Evolutionary conservation across 495 filamentous ascomycete genomes (phyloP).

Genomic region (Aspergillus indologenus): DNA sequence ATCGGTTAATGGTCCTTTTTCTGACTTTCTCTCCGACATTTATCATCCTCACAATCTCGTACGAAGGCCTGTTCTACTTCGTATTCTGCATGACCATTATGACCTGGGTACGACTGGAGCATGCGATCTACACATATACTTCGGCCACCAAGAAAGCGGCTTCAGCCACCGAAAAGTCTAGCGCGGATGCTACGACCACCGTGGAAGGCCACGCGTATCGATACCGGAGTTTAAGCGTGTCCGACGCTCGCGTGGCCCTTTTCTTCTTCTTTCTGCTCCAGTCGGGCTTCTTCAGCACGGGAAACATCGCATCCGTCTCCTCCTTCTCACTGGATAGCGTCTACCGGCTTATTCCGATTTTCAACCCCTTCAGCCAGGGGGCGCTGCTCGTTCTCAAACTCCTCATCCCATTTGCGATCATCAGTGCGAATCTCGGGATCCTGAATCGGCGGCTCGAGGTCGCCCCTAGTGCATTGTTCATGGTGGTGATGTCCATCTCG

Average conservation of each 20-base stretch:
- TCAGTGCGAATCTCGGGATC: conserved; percentile 90
- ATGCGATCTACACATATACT: conserved; percentile 63
- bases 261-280: conserved; percentile 96
- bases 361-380: conserved; percentile 89
- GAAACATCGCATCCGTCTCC: conserved; percentile 92
- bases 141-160: conserved; percentile 21
- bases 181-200: conserved; percentile 27
- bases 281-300: conserved; percentile 94
- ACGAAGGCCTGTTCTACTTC: conserved; percentile 96
- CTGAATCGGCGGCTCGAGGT: conserved; percentile 84
- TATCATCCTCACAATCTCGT: conserved; percentile 95
- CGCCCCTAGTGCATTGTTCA: conserved; percentile 80
- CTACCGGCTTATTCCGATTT: conserved; percentile 85
- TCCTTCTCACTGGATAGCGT: conserved; percentile 94
- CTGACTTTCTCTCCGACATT: conserved; percentile 91
- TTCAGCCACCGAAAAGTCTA: conserved; percentile 24
- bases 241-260: conserved; percentile 80
- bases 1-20: conserved; percentile 85
- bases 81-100: conserved; percentile 80
- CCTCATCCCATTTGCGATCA: conserved; percentile 88
- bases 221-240: conserved; percentile 72
- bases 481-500: conserved; percentile 88
- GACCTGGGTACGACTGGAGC: conserved; percentile 88
- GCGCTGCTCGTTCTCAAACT: conserved; percentile 86
- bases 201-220: conserved; percentile 37